Evolutionary conservation across 73 alveolate species (phyloP).

Genomic region (Paramecium biaurelia): DNA sequence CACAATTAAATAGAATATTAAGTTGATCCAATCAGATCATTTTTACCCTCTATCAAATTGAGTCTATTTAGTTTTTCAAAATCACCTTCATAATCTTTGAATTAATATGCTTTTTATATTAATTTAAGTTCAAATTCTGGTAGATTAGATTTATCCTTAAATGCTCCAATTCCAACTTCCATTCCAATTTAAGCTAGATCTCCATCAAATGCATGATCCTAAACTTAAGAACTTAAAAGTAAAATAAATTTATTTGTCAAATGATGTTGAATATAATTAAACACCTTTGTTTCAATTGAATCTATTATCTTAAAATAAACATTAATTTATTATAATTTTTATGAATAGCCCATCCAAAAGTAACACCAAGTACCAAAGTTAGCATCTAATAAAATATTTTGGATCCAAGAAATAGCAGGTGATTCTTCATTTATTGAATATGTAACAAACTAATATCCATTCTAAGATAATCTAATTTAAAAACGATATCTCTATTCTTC

Average conservation of each 20-base stretch:
- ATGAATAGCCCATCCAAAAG: background rate
- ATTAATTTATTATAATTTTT: background rate
- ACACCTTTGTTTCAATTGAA: background rate
- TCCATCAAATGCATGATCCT: background rate
- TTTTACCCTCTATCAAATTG: background rate
- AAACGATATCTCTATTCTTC: background rate
- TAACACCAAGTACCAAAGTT: slow-evolving; percentile 11
- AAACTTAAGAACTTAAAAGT: background rate
- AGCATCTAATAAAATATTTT: background rate
- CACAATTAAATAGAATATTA: background rate
- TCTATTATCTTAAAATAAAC: background rate
- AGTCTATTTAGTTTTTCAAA: background rate
- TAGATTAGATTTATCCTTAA: background rate
- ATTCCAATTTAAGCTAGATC: background rate
- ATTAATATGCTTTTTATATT: background rate
- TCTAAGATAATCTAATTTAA: background rate
- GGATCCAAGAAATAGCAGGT: background rate
- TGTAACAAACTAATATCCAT: background rate
- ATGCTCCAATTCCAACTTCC: background rate
- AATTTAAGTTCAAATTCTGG: background rate
- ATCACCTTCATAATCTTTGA: background rate
- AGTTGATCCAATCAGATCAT: background rate
- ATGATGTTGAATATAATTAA: slow-evolving; percentile 1
- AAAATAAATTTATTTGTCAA: background rate
- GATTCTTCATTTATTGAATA: background rate